Evolutionary conservation across 768 basidiomycete genomes (phyloP).

Genomic region (Saitozyma podzolica): DNA sequence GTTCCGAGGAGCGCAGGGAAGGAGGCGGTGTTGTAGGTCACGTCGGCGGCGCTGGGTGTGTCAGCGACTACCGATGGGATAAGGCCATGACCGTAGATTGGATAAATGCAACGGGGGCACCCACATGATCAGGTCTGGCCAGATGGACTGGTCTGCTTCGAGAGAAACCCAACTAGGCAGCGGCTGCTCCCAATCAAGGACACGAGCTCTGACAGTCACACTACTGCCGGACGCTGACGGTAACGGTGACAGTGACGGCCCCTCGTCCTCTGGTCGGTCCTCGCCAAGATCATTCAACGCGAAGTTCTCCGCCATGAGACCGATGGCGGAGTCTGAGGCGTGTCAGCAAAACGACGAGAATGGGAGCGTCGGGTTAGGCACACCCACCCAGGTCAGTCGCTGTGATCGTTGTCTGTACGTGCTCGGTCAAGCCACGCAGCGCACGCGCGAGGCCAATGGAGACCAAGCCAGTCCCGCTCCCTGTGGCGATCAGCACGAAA

Average conservation of each 20-base stretch:
- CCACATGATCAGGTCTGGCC: slow-evolving; percentile 67
- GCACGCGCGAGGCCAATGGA: slow-evolving; percentile 64
- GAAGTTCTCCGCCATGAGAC: slow-evolving; percentile 73
- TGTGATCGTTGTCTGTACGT: slow-evolving; percentile 53
- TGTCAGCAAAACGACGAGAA: not conserved
- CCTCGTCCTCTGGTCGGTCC: too few species aligned
- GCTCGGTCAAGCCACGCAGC: slow-evolving; percentile 23
- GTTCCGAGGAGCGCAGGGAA: slow-evolving; percentile 77
- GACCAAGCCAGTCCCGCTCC: slow-evolving; percentile 82
- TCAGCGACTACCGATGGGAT: not conserved
- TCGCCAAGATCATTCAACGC: slow-evolving; percentile 20
- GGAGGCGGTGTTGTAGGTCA: slow-evolving; percentile 84
- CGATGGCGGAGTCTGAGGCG: slow-evolving; percentile 71
- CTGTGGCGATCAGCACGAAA: slow-evolving; percentile 52
- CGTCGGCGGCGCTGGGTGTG: slow-evolving; percentile 72
- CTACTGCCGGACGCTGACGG: not conserved
- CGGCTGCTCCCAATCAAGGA: slow-evolving; percentile 77
- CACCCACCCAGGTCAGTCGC: slow-evolving; percentile 75
- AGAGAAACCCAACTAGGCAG: slow-evolving; percentile 55
- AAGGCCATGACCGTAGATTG: not conserved
- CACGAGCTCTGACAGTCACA: slow-evolving; percentile 13
- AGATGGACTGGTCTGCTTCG: not conserved
- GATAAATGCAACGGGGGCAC: slow-evolving; percentile 37
- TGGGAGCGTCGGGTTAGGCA: slow-evolving; percentile 11
- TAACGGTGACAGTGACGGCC: too few species aligned